Evolutionary conservation across 202 grass and related monocot genomes (phyloP).

Genomic region (Zoysia matrella): DNA sequence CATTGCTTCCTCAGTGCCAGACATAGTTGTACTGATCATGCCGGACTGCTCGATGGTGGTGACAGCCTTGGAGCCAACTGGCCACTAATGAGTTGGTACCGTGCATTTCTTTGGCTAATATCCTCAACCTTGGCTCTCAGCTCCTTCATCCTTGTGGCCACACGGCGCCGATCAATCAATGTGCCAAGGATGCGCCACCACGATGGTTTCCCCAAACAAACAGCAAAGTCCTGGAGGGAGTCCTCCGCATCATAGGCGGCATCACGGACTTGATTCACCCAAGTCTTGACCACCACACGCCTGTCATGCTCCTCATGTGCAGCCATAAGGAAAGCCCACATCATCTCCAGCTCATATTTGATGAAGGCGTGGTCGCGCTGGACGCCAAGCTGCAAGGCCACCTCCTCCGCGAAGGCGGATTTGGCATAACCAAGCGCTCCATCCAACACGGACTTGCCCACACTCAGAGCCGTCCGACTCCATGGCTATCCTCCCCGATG

Average conservation of each 20-base stretch:
- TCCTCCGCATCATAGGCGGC: conserved; percentile 26
- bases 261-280: conserved; percentile 29
- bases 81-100: background rate
- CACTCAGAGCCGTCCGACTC: background rate
- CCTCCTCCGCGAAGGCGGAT: too few species aligned
- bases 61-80: background rate
- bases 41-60: background rate
- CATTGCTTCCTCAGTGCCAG: conserved; percentile 21
- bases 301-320: background rate
- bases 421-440: background rate
- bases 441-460: conserved; percentile 3
- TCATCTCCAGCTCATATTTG: conserved; percentile 1
- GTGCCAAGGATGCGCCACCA: background rate
- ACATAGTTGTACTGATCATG: background rate
- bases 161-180: background rate
- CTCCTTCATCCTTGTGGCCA: conserved; percentile 22
- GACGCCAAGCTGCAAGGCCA: background rate
- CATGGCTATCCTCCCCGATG: background rate
- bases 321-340: background rate
- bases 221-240: background rate
- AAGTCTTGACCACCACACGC: background rate
- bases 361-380: conserved; percentile 8
- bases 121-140: conserved; percentile 19
- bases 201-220: background rate
- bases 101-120: conserved; percentile 5